Base-by-base conservation (phyloP, 2,329 filamentous ascomycete species). In the Periglandula ipomoeae region DNA sequence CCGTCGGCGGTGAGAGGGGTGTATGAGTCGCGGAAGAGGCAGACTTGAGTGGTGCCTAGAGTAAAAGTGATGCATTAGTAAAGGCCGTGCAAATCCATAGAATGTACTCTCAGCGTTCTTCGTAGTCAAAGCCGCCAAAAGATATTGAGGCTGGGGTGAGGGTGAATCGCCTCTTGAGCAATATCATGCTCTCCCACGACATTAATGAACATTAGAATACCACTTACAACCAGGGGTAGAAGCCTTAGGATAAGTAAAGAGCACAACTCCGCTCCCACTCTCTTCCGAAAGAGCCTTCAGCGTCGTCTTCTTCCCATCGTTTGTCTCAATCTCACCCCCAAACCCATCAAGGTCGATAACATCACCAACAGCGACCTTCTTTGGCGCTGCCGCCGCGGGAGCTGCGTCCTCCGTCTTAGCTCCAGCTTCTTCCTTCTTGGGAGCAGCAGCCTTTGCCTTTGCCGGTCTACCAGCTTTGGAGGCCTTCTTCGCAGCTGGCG, bases 221-320 rank as follows among this genome's bases (percentile, higher is more conserved):
- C 41, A 65, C 88, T 79, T 81, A 95, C 91, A 97, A 54, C 91
- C 91, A 34, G 89, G 88, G 20, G 93, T 98, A 24, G 86, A 93
- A 11, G 93, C 93, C 70, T 87, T 94, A 51, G 93, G 93, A 64
- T 97, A 97, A 27, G 90, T 96, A 67, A 98, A 96, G 26, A 97
- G 72, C 30, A 95, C 88, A 39, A 97, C 85, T 23, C 91, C 93
- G 32, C 79, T 75, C 70, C 87, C 83, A 76, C 89, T 95, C 62
- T 85, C 79, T 46, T 89, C 84, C 44, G 96, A 78, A 22, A 98
- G 81, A 58, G 82, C 74, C 70, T 88, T 85, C 51, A 98, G 72
- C 1, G 82, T 89, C 5, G 85, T 89, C 70, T 85, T 87, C 47
- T 76, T 72, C 59, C 89, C 89, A 55, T 95, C 88, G 56, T 97